Base-by-base conservation (phyloP, 148 eudicot genomes). In the Pharnaceum exiguum region DNA sequence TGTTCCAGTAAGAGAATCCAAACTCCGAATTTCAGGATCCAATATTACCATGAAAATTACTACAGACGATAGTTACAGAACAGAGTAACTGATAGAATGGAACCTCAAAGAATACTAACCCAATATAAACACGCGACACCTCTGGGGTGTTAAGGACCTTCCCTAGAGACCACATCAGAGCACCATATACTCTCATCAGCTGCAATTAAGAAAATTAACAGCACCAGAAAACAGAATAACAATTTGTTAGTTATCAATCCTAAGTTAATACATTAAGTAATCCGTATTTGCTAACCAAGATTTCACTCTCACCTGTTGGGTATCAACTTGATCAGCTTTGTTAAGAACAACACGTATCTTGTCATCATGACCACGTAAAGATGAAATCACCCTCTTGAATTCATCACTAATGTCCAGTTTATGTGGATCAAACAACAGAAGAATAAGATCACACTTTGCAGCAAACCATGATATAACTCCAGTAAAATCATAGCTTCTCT, bases 401-500 rank as follows among this genome's bases (percentile, higher is more conserved):
- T 89, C 97, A 60, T 89, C 97, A 55, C 97, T 89, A 28, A 89
- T 83, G 65, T 89, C 97, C 39, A 89, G 95, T 57, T 89, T 89
- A 74, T 89, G 90, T 8, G 97, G 97, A 66, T 89, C 97, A 59
- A 89, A 89, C 62, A 89, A 59, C 25, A 89, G 88, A 32, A 89
- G 87, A 56, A 89, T 89, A 19, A 89, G 73, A 54, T 89, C 97
- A 50, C 90, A 89, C 69, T 89, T 90, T 28, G 90, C 95, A 25
- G 97, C 97, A 79, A 90, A 90, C 97, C 97, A 90, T 44, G 95
- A 86, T 62, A 80, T 90, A 12, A 84, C 90, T 4, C 99, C 99
- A 46, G 97, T 90, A 65, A 90, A 90, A 42, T 90, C 97, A 57
- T 90, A 90, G 71, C 89, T 90, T 68, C 97, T 65, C 55, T 86